Conservation (phyloP, 2,329 filamentous ascomycete genomes). For the Aotearoamyces nothofagi region DNA sequence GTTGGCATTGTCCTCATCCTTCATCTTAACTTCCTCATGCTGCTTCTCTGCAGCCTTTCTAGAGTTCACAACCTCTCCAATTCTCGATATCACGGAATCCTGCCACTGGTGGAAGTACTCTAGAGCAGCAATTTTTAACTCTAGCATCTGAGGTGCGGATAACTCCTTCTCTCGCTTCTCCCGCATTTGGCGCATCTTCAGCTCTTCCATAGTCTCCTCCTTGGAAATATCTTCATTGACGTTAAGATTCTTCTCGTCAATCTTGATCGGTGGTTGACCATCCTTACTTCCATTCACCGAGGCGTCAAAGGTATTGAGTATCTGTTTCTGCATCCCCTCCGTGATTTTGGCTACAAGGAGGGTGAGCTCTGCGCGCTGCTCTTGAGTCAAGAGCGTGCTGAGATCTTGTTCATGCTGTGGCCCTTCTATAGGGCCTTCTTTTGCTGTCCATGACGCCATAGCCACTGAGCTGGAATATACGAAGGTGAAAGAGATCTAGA, state of each 20-base stretch:
- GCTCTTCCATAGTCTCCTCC: conserved; percentile 18
- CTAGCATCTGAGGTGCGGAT: conserved; percentile 33
- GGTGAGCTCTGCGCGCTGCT: conserved; percentile 28
- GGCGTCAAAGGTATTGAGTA: conserved; percentile 34
- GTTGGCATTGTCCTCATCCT: no score
- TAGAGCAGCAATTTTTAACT: conserved; percentile 55
- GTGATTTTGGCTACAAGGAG: conserved; percentile 34
- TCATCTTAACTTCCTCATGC: conserved; percentile 14
- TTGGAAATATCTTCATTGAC: conserved; percentile 10
- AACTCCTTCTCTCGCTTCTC: conserved; percentile 31
- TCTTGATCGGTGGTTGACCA: no score
- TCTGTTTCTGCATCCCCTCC: conserved; percentile 37
- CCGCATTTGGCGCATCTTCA: conserved; percentile 16
- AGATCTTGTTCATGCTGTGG: conserved; percentile 2
- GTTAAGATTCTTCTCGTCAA: conserved; percentile 10
- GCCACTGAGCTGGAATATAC: no score
- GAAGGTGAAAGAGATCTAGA: no score
- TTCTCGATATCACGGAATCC: conserved; percentile 48
- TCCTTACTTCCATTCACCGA: conserved; percentile 14
- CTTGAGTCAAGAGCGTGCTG: conserved; percentile 10
- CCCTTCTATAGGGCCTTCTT: background rate
- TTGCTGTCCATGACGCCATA: background rate
- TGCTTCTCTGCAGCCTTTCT: conserved; percentile 23
- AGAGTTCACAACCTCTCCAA: conserved; percentile 50
- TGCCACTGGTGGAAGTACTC: conserved; percentile 73